Conservation (phyloP, 108 stramenopile species). For the Heterococcus sp. region DNA sequence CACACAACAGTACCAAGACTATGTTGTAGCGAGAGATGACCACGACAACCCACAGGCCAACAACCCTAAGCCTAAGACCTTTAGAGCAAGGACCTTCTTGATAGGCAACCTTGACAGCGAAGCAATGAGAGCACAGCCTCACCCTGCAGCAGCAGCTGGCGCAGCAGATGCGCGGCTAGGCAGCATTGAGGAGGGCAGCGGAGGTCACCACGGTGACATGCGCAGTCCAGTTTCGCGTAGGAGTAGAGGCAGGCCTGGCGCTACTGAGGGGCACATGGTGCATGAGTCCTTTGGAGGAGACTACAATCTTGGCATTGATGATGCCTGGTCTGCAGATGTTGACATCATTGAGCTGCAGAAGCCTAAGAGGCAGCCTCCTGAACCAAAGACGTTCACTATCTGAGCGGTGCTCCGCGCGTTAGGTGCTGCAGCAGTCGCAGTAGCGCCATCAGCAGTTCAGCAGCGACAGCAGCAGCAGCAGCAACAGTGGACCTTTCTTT, state of each 20-base stretch:
- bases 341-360: conserved; percentile 19
- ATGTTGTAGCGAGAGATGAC: conserved; percentile 41
- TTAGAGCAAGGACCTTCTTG: conserved; percentile 26
- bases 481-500: too few relatives aligned
- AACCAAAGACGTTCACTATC: too few relatives aligned
- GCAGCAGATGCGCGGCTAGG: not conserved
- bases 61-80: not conserved
- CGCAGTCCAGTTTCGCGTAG: not conserved
- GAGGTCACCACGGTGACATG: not conserved
- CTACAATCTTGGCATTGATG: conserved; percentile 14
- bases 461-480: too few relatives aligned
- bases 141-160: not conserved
- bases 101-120: conserved; percentile 34
- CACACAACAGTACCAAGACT: conserved; percentile 43
- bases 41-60: not conserved
- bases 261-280: not conserved
- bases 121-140: not conserved
- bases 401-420: too few relatives aligned
- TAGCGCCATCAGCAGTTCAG: too few relatives aligned
- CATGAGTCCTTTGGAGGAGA: not conserved
- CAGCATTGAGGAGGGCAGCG: not conserved
- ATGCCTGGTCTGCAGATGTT: conserved; percentile 31
- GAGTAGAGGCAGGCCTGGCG: not conserved
- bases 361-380: too few relatives aligned
- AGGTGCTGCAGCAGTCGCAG: too few relatives aligned